Evolutionary conservation across 140 eudicot species (phyloP).

Genomic region (Anethum foeniculum): DNA sequence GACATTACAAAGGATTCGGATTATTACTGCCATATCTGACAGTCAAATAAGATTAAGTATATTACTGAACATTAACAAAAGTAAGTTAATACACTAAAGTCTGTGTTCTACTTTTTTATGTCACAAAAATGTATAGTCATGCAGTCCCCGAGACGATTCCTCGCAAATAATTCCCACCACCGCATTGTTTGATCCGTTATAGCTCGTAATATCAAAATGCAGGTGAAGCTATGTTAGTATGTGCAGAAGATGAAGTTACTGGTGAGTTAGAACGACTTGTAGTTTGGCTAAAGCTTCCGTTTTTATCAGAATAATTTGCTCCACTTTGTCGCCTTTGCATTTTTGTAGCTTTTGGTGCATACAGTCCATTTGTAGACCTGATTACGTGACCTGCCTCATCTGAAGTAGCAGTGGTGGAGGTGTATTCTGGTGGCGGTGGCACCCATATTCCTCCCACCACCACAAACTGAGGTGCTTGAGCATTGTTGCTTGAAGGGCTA

Average conservation of each 20-base stretch:
- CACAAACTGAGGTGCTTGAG: conserved; percentile 83
- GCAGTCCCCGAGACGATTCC: neutral
- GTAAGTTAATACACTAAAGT: neutral
- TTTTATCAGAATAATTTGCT: conserved; percentile 19
- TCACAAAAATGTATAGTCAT: neutral
- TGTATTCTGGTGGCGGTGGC: conserved; percentile 74
- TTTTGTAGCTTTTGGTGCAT: conserved; percentile 56
- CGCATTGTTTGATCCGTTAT: neutral
- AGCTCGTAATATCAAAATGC: conserved; percentile 26
- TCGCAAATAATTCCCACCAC: conserved; percentile 25
- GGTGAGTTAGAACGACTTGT: conserved; percentile 41
- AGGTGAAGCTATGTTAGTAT: conserved; percentile 50
- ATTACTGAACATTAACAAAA: neutral
- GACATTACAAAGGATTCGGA: neutral
- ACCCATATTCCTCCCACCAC: conserved; percentile 99
- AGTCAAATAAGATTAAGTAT: too few relatives aligned
- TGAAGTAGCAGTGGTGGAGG: conserved; percentile 44
- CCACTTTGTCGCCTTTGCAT: conserved; percentile 27
- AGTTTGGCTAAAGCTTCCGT: conserved; percentile 31
- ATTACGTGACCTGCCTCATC: conserved; percentile 21
- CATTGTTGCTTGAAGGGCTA: conserved; percentile 44
- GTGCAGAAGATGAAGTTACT: conserved; percentile 58
- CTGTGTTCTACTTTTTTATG: neutral
- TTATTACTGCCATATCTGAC: neutral
- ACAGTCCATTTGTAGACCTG: conserved; percentile 38